Percentiles rank a stretch among this genome's conserved stretches.
phyloP scores from a whole-genome alignment of 139 green algal species.

The Edaphochlamys debaryana region DNA sequence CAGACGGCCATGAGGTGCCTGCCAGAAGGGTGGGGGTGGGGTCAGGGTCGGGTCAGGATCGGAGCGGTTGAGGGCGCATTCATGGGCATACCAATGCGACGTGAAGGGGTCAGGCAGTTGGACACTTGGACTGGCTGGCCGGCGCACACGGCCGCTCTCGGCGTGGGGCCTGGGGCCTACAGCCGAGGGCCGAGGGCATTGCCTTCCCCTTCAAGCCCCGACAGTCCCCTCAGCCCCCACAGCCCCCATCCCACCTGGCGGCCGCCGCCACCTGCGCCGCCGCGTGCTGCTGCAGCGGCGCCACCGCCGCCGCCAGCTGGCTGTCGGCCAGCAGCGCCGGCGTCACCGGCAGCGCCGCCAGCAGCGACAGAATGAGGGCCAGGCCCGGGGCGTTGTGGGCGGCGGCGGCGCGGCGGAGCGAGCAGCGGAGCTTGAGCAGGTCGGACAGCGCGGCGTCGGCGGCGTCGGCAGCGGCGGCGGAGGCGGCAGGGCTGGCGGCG shows the following conservation, averaged over 20 bases:
- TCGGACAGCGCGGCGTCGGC: neutral
- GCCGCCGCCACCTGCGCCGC: constrained; percentile 10
- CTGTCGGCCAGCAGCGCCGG: constrained; percentile 25
- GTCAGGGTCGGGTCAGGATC: neutral
- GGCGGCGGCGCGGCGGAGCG: constrained; percentile 6
- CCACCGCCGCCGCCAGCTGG: constrained; percentile 25
- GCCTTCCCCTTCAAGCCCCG: neutral
- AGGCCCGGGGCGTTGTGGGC: neutral
- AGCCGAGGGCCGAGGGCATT: too few species aligned
- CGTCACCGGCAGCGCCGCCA: constrained; percentile 25
- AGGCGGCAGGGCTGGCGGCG: neutral
- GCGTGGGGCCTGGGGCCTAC: too few species aligned
- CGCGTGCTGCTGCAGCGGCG: constrained; percentile 13
- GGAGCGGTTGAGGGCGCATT: too few species aligned
- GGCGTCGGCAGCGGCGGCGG: neutral
- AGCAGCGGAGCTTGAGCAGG: constrained; percentile 37
- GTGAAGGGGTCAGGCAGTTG: neutral
- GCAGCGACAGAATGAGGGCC: constrained; percentile 26
- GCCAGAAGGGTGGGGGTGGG: neutral
- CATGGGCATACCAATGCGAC: neutral
- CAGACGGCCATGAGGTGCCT: constrained; percentile 14
- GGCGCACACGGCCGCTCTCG: neutral
- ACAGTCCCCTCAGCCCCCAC: neutral
- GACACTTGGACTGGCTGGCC: neutral
- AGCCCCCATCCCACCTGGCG: neutral